Conservation (phyloP, 768 basidiomycete species). For the Tubosaeta brunneosetosa region DNA sequence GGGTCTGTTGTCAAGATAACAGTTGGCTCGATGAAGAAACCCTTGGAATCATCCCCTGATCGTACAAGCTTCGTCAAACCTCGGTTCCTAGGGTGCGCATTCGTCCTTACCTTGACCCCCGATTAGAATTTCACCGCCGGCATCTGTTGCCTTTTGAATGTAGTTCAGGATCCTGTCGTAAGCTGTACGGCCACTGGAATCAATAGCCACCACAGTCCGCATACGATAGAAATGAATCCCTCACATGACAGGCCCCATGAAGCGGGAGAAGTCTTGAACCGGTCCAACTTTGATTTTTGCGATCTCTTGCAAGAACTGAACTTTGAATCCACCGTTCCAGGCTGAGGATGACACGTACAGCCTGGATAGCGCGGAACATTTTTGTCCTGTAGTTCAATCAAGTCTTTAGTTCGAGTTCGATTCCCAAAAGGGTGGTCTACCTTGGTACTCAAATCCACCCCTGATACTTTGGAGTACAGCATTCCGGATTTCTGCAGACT, state of each 20-base stretch:
- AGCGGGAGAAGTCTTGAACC: constrained; percentile 72
- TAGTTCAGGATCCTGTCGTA: constrained; percentile 84
- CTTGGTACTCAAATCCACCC: constrained; percentile 94
- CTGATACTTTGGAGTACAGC: constrained; percentile 88
- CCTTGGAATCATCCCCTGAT: constrained; percentile 80
- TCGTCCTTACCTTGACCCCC: constrained; percentile 68
- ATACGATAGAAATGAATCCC: constrained; percentile 8
- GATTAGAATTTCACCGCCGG: constrained; percentile 83
- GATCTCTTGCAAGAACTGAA: constrained; percentile 66
- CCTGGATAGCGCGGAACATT: constrained; percentile 92
- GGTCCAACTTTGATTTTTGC: constrained; percentile 84
- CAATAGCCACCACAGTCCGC: background rate
- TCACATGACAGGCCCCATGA: constrained; percentile 96
- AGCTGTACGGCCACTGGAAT: constrained; percentile 68
- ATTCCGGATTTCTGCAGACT: constrained; percentile 79
- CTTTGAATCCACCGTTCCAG: constrained; percentile 86
- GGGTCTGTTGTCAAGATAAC: constrained; percentile 92
- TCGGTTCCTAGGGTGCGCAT: background rate
- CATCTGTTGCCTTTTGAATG: constrained; percentile 80
- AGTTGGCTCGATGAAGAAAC: constrained; percentile 93
- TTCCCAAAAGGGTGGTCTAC: constrained; percentile 31
- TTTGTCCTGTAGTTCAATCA: constrained; percentile 59
- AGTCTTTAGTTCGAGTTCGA: background rate
- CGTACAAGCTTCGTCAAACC: background rate
- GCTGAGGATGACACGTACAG: constrained; percentile 83